Evolutionary conservation across 208 protist genomes (phyloP), one percentile per base, ranked within the genome.

Genomic region (Leishmania arabica): DNA sequence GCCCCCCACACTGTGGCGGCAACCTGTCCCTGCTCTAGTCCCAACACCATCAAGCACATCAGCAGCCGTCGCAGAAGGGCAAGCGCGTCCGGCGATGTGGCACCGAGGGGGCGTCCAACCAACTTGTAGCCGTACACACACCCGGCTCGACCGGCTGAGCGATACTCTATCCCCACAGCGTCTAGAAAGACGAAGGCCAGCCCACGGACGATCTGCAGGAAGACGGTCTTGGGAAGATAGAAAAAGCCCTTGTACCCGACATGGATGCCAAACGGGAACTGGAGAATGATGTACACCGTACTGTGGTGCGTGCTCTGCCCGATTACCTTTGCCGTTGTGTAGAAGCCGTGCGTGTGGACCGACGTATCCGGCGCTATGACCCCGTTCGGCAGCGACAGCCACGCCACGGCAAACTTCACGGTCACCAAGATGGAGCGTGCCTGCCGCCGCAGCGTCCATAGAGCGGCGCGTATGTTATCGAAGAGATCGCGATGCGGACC

Each of bases 401-500:
- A 97, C 47, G 81, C 73, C 62, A 94, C 1, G 24, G 85, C 83
- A 66, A 95, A 92, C 75, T 91, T 90, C 73, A 97, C 84, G 5
- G 80, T 84, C 31, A 93, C 88, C n/a, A 95, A 79, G 13, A 95
- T 86, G 19, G 76, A 82, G 34, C 92, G 92, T 19, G 85, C 75
- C 79, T 95, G 92, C 9, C 79, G 78, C 3, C 92, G 87, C 78
- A 97, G 93, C 2, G 88, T 82, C 94, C 94, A 97, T 47, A 97
- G 78, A 34, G 87, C 89, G 13, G 89, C 87, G 34, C 90, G 89
- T 66, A 91, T 87, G 62, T 95, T 95, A 73, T 96, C 92, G 83
- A 97, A 97, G 21, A 92, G 21, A 80, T 95, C 92, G 58, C 77
- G 75, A 76, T 94, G 86, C 11, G 89, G 88, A 1, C 94, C 92